Evolutionary conservation across 805 yeast species (phyloP).

Genomic region (Saturnispora galanensis): DNA sequence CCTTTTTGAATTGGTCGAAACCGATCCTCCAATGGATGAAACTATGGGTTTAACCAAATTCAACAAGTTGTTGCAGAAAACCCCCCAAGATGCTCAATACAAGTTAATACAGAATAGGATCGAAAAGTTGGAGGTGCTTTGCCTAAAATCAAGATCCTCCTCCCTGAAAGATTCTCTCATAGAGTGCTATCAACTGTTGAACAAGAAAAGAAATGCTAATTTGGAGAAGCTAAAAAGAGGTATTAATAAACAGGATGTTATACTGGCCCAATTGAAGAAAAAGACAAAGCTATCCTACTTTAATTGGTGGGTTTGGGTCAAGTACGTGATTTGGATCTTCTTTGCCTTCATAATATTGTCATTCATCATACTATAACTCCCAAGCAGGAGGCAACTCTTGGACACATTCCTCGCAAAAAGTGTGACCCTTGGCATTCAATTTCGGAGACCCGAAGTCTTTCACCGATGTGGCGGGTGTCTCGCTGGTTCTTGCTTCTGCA

Average conservation of each 20-base stretch:
- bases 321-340: background rate
- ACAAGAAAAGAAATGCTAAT: background rate
- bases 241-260: constrained; percentile 13
- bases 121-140: background rate
- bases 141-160: background rate
- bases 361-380: constrained; percentile 18
- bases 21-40: background rate
- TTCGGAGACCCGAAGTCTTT: constrained; percentile 9
- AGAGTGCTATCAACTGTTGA: constrained; percentile 2
- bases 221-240: constrained; percentile 5
- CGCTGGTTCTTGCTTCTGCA: background rate
- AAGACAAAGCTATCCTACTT: constrained; percentile 2
- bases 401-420: constrained; percentile 21
- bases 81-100: background rate
- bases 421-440: constrained; percentile 8
- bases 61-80: background rate
- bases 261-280: constrained; percentile 10
- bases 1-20: background rate
- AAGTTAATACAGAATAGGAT: background rate
- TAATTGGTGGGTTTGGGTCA: background rate
- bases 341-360: background rate
- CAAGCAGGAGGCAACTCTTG: constrained; percentile 23
- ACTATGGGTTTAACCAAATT: constrained; percentile 1
- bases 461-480: constrained; percentile 1
- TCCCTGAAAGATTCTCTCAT: constrained; percentile 4